phyloP scores from a whole-genome alignment of 257 asterid genomes.

The Solanum etuberosum region DNA sequence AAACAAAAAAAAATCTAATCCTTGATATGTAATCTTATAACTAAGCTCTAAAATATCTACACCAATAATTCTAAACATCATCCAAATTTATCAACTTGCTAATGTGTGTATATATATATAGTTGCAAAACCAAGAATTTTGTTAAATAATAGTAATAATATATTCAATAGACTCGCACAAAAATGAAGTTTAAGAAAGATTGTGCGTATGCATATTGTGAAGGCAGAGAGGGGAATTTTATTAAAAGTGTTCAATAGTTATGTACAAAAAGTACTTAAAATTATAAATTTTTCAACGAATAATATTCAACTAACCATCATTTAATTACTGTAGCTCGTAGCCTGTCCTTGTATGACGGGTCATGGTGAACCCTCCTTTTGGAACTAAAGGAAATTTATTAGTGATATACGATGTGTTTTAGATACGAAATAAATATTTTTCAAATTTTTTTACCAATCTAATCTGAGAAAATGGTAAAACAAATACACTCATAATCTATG shows the following conservation, averaged over 20 bases:
- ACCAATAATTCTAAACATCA: background rate
- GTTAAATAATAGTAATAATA: background rate
- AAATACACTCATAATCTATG: background rate
- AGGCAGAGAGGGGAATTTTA: no score
- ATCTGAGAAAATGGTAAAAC: background rate
- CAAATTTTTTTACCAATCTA: no score
- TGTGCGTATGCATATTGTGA: background rate
- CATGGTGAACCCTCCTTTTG: background rate
- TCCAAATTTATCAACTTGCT: background rate
- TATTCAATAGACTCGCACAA: background rate
- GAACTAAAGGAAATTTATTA: background rate
- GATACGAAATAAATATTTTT: background rate
- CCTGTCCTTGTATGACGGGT: no score
- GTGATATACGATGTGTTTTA: background rate
- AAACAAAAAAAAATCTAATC: background rate
- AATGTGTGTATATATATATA: background rate
- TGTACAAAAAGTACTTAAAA: no score
- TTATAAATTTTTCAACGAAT: no score
- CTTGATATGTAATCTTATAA: background rate
- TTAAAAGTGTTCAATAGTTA: no score
- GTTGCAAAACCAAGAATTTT: background rate
- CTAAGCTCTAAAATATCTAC: background rate
- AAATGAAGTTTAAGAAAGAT: no score
- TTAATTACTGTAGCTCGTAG: no score
- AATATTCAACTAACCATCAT: no score